A percentile compares a stretch with the other conserved stretches of the same genome.
phyloP scores from a whole-genome alignment of 2,329 filamentous ascomycete genomes.

The Fusarium newnesense region DNA sequence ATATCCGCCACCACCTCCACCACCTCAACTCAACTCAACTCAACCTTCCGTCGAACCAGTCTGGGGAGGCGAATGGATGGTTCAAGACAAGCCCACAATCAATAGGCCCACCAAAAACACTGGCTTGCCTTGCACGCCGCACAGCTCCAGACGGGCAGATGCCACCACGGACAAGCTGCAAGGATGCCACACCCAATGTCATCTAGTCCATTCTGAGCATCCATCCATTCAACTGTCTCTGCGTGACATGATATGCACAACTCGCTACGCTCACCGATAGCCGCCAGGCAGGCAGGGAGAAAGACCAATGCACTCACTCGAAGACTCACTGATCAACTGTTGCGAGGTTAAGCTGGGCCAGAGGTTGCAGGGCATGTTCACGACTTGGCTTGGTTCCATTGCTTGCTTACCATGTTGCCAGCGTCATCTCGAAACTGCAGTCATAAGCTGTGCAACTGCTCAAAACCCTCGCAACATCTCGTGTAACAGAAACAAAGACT shows the following conservation, averaged over 20 bases:
- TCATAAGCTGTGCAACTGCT: slow-evolving; percentile 21
- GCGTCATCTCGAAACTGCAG: slow-evolving; percentile 40
- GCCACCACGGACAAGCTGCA: slow-evolving; percentile 30
- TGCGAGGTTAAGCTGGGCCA: neutral
- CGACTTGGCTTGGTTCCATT: slow-evolving; percentile 10
- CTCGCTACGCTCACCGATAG: slow-evolving; percentile 29
- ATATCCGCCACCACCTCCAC: neutral
- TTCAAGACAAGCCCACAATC: slow-evolving; percentile 35
- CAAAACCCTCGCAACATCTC: slow-evolving; percentile 26
- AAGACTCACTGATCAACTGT: neutral
- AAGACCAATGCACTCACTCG: slow-evolving; percentile 4
- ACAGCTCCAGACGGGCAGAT: slow-evolving; percentile 40
- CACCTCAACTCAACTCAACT: slow-evolving; percentile 5
- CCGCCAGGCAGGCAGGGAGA: slow-evolving; percentile 34
- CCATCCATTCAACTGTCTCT: slow-evolving; percentile 31
- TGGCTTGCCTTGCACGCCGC: slow-evolving; percentile 32
- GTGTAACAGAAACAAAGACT: slow-evolving; percentile 6
- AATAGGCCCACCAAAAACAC: slow-evolving; percentile 41
- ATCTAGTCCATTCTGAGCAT: slow-evolving; percentile 22
- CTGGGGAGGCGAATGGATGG: slow-evolving; percentile 30
- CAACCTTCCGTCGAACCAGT: neutral
- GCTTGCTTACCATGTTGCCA: slow-evolving; percentile 23
- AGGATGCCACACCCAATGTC: slow-evolving; percentile 35
- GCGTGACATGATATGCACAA: slow-evolving; percentile 44
- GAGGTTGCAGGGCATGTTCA: slow-evolving; percentile 1